A percentile compares a stretch with the other conserved stretches of the same genome.
These are phyloP conservation scores for Tilletia indica DNA, from an alignment of 1,284 basidiomycete species.

Conservation along the genomic window DNA sequence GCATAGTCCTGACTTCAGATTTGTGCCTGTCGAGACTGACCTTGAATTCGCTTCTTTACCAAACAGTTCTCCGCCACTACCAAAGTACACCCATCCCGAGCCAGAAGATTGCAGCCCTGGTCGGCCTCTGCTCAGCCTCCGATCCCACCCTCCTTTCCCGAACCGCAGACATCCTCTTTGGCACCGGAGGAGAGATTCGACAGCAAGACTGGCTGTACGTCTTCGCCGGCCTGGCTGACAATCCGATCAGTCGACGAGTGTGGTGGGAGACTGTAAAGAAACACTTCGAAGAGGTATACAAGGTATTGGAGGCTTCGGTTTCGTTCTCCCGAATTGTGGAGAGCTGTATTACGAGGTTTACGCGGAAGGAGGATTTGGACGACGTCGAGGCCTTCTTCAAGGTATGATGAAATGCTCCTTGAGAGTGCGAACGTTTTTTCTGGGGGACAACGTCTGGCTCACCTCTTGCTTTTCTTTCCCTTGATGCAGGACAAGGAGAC, in stretches of 20 bases:
- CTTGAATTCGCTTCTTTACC: conserved; percentile 19
- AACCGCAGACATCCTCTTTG: conserved; percentile 50
- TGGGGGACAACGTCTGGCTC: too few relatives aligned
- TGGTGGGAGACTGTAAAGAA: conserved; percentile 54
- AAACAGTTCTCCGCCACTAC: conserved; percentile 64
- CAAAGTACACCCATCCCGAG: conserved; percentile 63
- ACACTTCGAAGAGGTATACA: conserved; percentile 57
- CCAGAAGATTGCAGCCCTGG: conserved; percentile 56
- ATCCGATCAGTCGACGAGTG: conserved; percentile 48
- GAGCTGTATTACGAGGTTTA: conserved; percentile 66
- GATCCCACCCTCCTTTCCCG: conserved; percentile 49
- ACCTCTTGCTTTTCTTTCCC: too few relatives aligned
- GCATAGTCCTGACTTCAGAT: too few relatives aligned
- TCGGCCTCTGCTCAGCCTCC: conserved; percentile 49
- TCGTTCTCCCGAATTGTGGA: conserved; percentile 51
- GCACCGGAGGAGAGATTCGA: conserved; percentile 53
- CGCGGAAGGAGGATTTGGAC: conserved; percentile 69
- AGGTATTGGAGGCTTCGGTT: conserved; percentile 64
- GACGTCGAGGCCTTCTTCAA: conserved; percentile 65
- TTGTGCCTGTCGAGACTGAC: too few relatives aligned
- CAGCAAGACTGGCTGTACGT: conserved; percentile 52
- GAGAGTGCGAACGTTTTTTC: too few relatives aligned
- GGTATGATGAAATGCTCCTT: conserved; percentile 40
- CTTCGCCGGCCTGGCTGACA: conserved; percentile 47
- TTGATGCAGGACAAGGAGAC: conserved; percentile 23